Evolutionary conservation across 129 eudicot species (phyloP).

Genomic region (Daucus carota): DH1_v3.0 NC_030382.2:36128001-36128500

Average conservation of each 20-base stretch:
- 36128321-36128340: no score
- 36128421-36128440: no score
- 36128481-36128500: no score
- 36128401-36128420: no score
- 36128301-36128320: no score
- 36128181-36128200: constrained; percentile 84
- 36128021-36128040: constrained; percentile 66
- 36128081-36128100: constrained; percentile 28
- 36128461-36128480: no score
- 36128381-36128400: no score
- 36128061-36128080: constrained; percentile 48
- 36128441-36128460: no score
- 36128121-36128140: constrained; percentile 26
- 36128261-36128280: constrained; percentile 50
- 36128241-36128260: constrained; percentile 53
- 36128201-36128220: constrained; percentile 91
- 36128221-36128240: constrained; percentile 73
- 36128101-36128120: constrained; percentile 34
- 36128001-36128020: neutral
- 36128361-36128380: no score
- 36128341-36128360: no score
- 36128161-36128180: constrained; percentile 69
- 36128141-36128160: constrained; percentile 33
- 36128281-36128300: constrained; percentile 19
- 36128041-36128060: constrained; percentile 35